These are phyloP conservation scores for Musa itinerans DNA, from an alignment of 176 grass and related monocot genomes.

Conservation along the genomic window DNA sequence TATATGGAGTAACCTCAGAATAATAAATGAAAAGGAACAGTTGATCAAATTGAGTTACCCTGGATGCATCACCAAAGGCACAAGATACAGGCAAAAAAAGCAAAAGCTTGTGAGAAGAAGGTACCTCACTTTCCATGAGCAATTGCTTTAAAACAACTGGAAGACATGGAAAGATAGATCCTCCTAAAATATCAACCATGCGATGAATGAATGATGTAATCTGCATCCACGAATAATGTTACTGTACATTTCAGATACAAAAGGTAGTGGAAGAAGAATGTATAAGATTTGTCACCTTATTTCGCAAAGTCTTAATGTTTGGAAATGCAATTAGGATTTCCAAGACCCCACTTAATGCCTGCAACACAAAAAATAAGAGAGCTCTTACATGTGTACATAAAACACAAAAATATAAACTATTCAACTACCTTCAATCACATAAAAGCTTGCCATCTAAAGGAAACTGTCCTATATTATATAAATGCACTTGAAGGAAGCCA, in stretches of 20 bases:
- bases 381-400: neutral
- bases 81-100: neutral
- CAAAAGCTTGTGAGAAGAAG: constrained; percentile 5
- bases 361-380: constrained; percentile 24
- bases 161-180: constrained; percentile 67
- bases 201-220: constrained; percentile 85
- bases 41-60: neutral
- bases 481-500: neutral
- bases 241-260: constrained; percentile 27
- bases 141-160: constrained; percentile 60
- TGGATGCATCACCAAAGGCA: neutral
- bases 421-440: neutral
- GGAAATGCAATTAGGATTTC: constrained; percentile 72
- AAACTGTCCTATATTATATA: constrained; percentile 11
- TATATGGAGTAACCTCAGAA: neutral
- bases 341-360: constrained; percentile 76
- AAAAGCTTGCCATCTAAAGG: constrained; percentile 4
- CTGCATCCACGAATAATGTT: constrained; percentile 42
- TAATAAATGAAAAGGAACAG: neutral
- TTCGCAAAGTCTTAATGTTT: constrained; percentile 51
- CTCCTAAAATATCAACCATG: constrained; percentile 92
- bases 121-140: constrained; percentile 80
- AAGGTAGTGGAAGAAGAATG: constrained; percentile 10
- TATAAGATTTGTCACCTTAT: constrained; percentile 48
- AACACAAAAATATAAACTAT: constrained; percentile 4